phyloP scores from a whole-genome alignment of 179 eudicot species.

The Patellifolia procumbens region DNA sequence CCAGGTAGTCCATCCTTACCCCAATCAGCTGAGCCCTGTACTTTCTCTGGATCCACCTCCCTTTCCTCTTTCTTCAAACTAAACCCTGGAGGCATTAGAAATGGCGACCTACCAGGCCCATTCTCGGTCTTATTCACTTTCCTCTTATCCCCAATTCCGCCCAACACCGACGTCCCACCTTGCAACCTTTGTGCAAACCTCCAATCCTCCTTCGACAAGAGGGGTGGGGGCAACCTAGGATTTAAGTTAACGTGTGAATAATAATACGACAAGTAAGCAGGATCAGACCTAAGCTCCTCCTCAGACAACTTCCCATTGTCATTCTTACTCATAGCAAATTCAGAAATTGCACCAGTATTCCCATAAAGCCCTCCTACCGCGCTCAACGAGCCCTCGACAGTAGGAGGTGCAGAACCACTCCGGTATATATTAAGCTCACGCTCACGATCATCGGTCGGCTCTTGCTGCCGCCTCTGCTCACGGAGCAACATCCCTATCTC shows the following conservation, averaged over 20 bases:
- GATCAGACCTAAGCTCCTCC: conserved; percentile 95
- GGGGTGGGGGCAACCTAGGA: conserved; percentile 96
- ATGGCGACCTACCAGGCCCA: conserved; percentile 61
- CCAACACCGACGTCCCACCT: conserved; percentile 76
- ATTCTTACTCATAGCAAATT: conserved; percentile 47
- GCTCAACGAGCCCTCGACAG: conserved; percentile 83
- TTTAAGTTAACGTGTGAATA: conserved; percentile 88
- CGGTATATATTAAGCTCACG: conserved; percentile 66
- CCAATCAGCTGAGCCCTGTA: conserved; percentile 73
- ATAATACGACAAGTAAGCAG: conserved; percentile 77
- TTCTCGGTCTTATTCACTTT: conserved; percentile 59
- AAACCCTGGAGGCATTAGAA: conserved; percentile 88
- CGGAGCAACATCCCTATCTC: conserved; percentile 63
- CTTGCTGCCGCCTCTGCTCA: conserved; percentile 52
- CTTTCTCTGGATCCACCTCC: conserved; percentile 56
- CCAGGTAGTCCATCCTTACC: conserved; percentile 96
- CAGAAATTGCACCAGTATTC: conserved; percentile 45
- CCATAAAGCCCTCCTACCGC: conserved; percentile 77
- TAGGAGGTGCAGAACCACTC: conserved; percentile 98
- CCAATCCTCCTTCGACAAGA: conserved; percentile 96
- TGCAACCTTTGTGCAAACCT: conserved; percentile 83
- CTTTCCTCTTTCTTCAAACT: conserved; percentile 68
- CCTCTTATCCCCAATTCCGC: conserved; percentile 91
- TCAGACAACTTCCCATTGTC: conserved; percentile 69
- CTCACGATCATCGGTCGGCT: conserved; percentile 48